Evolutionary conservation across 305 asterid species (phyloP).

Genomic region (Withania somnifera): DNA sequence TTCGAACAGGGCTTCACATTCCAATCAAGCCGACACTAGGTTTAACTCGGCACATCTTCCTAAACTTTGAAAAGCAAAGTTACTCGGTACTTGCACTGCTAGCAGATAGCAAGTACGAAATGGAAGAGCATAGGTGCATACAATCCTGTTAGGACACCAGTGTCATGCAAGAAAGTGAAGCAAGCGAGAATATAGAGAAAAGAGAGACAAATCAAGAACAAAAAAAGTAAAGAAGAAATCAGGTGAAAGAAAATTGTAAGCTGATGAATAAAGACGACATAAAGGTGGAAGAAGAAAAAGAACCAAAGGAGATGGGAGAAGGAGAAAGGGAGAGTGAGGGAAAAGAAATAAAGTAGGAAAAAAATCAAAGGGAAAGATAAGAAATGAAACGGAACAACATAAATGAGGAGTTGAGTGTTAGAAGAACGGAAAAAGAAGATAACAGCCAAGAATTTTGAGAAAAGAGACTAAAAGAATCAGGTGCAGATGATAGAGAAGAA

Average conservation of each 20-base stretch:
- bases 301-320: not conserved
- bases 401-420: not conserved
- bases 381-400: not conserved
- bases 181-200: not conserved
- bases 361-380: not conserved
- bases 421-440: not conserved
- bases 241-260: not conserved
- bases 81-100: not conserved
- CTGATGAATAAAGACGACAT: not conserved
- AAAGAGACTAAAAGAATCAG: not conserved
- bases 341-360: not conserved
- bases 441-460: not conserved
- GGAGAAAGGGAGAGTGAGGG: not conserved
- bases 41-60: not conserved
- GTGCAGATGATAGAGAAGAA: not conserved
- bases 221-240: not conserved
- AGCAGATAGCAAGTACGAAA: not conserved
- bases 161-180: not conserved
- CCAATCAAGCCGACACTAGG: not conserved
- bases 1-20: not conserved
- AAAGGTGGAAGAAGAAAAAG: not conserved
- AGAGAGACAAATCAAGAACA: not conserved
- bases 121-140: not conserved
- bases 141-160: not conserved
- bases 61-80: not conserved